These are phyloP conservation scores for Yamadazyma blattariae DNA, from an alignment of 1,139 yeast genomes.

Conservation along the genomic window DNA sequence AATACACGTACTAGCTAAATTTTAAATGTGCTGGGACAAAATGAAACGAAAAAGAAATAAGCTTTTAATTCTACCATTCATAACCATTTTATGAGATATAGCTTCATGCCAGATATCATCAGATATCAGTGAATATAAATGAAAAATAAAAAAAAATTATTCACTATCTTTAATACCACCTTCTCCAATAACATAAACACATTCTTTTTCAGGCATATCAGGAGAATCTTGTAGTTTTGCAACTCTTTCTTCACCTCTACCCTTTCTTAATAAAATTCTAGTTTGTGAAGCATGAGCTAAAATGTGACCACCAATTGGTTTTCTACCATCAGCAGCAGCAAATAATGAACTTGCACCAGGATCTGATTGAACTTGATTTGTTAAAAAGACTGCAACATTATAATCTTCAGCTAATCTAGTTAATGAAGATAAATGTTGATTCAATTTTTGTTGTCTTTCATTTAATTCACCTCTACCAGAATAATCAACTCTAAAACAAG, in stretches of 20 bases:
- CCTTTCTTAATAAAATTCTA: conserved; percentile 83
- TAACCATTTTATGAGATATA: no score
- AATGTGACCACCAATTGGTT: conserved; percentile 98
- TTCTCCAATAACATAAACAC: conserved; percentile 1
- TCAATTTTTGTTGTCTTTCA: conserved; percentile 92
- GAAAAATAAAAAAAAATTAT: not conserved
- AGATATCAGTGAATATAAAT: no score
- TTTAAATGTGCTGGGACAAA: no score
- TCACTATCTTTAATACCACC: conserved; percentile 2
- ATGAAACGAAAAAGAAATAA: no score
- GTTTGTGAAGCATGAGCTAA: conserved; percentile 97
- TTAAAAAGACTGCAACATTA: conserved; percentile 97
- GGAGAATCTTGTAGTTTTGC: conserved; percentile 1
- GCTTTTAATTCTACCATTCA: no score
- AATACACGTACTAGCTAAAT: no score
- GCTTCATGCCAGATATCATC: no score
- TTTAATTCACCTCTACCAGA: conserved; percentile 94
- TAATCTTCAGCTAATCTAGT: conserved; percentile 96
- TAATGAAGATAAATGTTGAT: conserved; percentile 84
- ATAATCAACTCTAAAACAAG: conserved; percentile 89
- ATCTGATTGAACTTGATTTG: conserved; percentile 97
- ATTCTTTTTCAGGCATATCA: conserved; percentile 1
- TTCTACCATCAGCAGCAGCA: conserved; percentile 94
- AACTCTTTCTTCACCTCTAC: conserved; percentile 58
- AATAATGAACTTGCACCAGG: conserved; percentile 84